Base-by-base conservation (phyloP, 495 filamentous ascomycete species). In the Penicillium longicatenatum region DNA sequence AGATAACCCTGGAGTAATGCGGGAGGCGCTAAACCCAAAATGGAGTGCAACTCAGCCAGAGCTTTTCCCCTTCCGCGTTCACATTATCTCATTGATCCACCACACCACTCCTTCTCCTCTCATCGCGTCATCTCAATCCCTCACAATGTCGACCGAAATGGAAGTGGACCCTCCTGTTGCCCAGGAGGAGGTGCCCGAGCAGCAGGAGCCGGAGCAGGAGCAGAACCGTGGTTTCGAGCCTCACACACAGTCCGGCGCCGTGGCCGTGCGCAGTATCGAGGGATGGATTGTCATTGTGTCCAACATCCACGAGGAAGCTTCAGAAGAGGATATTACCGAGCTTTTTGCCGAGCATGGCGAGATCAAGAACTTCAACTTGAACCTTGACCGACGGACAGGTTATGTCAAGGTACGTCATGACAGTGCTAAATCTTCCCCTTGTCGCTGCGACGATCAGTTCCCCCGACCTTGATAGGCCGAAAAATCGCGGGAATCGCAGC, bases 201-300 rank as follows among this genome's bases (percentile, higher is more conserved):
- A 81, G 53, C 58, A 81, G 64, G 78, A 81, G 37, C 75, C 67
- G n/a, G 79, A 84, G 58, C 70, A 81, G 52, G 31, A 35, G 31
- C 58, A 81, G 65, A 78, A 81, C 65, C 75, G 80, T 61, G 81
- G 81, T 66, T 87, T 86, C 57, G 84, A 86, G 57, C 73, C 83
- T 20, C 86, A 88, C 69, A 96, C 93, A 46, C 79, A 84, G 58
- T 78, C 84, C 52, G 89, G 89, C 58, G 91, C 93, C 26, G 91
- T 90, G 6, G 95, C 93, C 14, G 95, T 99, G 51, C 91, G 95
- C 72, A 96, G 91, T 59, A 97, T 99, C 70, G 95, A 99, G 72
- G 95, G 95, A 62, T 99, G 95, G 95, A 98, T 99, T 74, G 82
- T 99, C 61, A 88, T 97, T 56, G 92, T 88, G 58, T 96, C 93